Base-by-base conservation (phyloP, 2,329 filamentous ascomycete species). In the Chaetomium strumarium region DNA sequence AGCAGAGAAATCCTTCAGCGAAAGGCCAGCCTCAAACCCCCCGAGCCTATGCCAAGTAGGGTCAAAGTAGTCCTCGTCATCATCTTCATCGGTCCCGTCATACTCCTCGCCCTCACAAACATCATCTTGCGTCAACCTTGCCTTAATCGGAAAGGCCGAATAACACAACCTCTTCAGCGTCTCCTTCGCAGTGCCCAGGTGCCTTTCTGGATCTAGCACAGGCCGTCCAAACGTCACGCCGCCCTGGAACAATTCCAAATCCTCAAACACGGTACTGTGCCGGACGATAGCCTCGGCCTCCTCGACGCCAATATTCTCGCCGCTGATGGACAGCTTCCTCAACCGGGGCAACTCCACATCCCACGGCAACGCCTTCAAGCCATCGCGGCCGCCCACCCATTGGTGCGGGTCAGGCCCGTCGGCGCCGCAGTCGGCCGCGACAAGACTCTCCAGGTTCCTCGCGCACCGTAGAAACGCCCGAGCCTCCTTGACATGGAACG, bases 231-330 rank as follows among this genome's bases (percentile, higher is more conserved):
- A 40, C 16, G 2, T 9, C 38, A 40, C 12, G 39, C 39, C 39
- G 19, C 20, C 19, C 9, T 42, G 19, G n/a, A 42, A 30, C 17
- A 42, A 7, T 13, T 47, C 45, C 36, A 40, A 33, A 16, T 47
- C 45, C 36, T 40, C 45, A 39, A 47, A 47, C 36, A 47, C 45
- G 20, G 24, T 31, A 40, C 45, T 47, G 39, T 47, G 45, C 45
- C 45, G 36, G 19, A 47, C 19, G 24, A 47, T 47, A 8, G 45
- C 34, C 24, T 47, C 45, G 8, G 39, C 45, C n/a, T 47, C 45
- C 34, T 40, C 36, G 1, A n/a, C 8, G 34, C 36, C 45, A 20
- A 47, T 11, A 31, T 47, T 14, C 1, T 47, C 37, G 12, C 45
- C 45, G 3, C 24, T 40, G 13, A 47, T 47, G 20, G 45, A 47